phyloP scores from a whole-genome alignment of 139 green algal genomes.

The Chlamydomonas sphaeroides region DNA sequence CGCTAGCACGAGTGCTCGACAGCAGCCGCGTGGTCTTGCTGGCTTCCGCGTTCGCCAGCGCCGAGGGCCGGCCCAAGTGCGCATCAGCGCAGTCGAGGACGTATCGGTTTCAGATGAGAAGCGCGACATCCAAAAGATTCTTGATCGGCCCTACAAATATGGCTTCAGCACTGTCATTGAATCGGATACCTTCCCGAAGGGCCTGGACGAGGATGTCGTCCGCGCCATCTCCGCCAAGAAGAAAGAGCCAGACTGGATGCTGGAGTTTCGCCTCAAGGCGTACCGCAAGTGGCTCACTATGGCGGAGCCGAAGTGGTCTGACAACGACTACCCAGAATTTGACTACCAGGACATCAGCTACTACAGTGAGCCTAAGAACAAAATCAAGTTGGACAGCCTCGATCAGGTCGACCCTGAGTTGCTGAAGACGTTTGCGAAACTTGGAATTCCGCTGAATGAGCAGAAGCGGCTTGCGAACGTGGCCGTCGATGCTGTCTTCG shows the following conservation, averaged over 20 bases:
- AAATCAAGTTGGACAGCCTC: constrained; percentile 88
- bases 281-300: constrained; percentile 98
- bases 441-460: constrained; percentile 97
- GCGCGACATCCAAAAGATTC: constrained; percentile 72
- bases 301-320: constrained; percentile 91
- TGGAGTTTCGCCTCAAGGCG: constrained; percentile 96
- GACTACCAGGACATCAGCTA: constrained; percentile 91
- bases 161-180: constrained; percentile 97
- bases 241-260: constrained; percentile 98
- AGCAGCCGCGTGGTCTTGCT: background rate
- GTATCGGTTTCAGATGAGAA: constrained; percentile 50
- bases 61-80: background rate
- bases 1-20: constrained; percentile 9
- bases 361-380: constrained; percentile 94
- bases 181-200: constrained; percentile 72
- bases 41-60: background rate
- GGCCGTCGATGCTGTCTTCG: constrained; percentile 98
- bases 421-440: constrained; percentile 95
- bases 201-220: constrained; percentile 95
- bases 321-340: constrained; percentile 89
- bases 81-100: constrained; percentile 22
- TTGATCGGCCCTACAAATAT: constrained; percentile 92
- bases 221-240: constrained; percentile 97
- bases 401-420: constrained; percentile 98
- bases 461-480: constrained; percentile 99